phyloP scores from a whole-genome alignment of 305 asterid species.

The Nicotiana rustica region DNA sequence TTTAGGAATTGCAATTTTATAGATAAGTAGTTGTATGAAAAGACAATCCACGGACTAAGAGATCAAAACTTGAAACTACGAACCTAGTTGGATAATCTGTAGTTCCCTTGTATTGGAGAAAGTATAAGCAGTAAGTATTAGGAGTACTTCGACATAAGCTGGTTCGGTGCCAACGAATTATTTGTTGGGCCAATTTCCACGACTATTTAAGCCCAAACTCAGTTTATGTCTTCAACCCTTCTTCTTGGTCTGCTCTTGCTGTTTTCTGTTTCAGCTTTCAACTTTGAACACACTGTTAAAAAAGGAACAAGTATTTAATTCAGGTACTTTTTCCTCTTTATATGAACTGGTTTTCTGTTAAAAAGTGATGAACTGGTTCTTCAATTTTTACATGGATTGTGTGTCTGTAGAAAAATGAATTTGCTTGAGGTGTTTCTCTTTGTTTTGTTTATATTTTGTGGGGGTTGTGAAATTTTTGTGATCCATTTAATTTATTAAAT shows the following conservation, averaged over 20 bases:
- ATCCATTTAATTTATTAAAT: no score
- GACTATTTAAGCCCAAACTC: constrained; percentile 11
- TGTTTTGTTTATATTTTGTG: no score
- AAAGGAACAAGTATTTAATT: not conserved
- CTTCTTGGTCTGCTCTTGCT: not conserved
- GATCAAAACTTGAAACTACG: no score
- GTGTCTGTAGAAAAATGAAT: not conserved
- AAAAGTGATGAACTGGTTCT: not conserved
- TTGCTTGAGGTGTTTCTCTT: not conserved
- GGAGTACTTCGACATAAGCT: no score
- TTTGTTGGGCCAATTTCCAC: constrained; percentile 13
- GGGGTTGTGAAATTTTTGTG: no score
- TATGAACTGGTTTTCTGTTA: not conserved
- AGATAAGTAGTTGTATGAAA: no score
- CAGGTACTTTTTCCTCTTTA: not conserved
- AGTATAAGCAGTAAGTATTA: no score
- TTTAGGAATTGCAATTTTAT: no score
- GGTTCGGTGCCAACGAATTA: no score
- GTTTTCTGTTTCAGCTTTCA: not conserved
- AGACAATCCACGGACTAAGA: not conserved
- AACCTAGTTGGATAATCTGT: no score
- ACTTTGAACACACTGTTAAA: not conserved
- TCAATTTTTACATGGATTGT: not conserved
- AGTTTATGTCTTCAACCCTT: constrained; percentile 26
- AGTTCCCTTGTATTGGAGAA: no score